These are phyloP conservation scores for Ophiosphaerella korrae DNA, from an alignment of 2,329 filamentous ascomycete genomes.

Conservation along the genomic window DNA sequence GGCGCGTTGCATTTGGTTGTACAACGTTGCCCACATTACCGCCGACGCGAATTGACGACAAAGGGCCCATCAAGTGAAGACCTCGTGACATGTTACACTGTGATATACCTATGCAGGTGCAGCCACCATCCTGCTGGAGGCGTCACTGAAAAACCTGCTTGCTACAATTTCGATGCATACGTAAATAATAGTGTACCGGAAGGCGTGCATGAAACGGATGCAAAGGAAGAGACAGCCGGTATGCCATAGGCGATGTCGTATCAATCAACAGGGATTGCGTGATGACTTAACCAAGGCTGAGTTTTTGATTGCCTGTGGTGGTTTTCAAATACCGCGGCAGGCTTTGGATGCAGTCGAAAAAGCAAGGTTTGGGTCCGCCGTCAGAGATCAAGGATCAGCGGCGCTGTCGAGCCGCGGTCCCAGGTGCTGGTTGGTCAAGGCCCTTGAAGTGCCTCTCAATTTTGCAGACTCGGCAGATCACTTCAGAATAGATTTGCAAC, in stretches of 20 bases:
- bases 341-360: conserved; percentile 17
- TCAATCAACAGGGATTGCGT: conserved; percentile 35
- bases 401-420: conserved; percentile 26
- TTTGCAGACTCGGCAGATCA: conserved; percentile 27
- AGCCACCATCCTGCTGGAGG: conserved; percentile 14
- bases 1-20: conserved; percentile 7
- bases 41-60: conserved; percentile 20
- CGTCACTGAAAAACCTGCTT: conserved; percentile 13
- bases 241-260: conserved; percentile 16
- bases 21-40: conserved; percentile 11
- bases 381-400: conserved; percentile 21
- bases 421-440: conserved; percentile 15
- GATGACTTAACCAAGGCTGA: conserved; percentile 12
- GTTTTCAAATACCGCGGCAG: conserved; percentile 4
- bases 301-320: conserved; percentile 7
- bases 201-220: conserved; percentile 18
- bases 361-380: conserved; percentile 13
- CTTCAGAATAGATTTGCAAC: conserved; percentile 29
- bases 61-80: conserved; percentile 6
- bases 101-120: conserved; percentile 24
- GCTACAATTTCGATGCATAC: conserved; percentile 6
- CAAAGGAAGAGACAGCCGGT: conserved; percentile 29
- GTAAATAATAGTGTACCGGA: neutral
- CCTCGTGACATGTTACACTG: conserved; percentile 8
- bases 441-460: conserved; percentile 37